Conservation (phyloP, 2,329 filamentous ascomycete species). For the Metarhizium anisopliae region DNA sequence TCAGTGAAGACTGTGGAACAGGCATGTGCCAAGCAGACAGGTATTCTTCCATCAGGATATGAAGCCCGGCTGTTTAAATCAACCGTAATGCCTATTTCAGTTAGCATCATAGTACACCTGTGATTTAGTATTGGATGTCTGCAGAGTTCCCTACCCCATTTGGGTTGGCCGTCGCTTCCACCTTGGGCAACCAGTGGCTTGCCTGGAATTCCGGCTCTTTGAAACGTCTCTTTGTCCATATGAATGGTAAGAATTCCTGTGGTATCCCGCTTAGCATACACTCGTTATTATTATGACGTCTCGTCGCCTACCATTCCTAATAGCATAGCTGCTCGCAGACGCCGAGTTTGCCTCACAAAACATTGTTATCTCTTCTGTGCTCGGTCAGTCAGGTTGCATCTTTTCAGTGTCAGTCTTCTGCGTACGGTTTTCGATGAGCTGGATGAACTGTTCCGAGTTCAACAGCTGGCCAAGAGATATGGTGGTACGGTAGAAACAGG, state of each 20-base stretch:
- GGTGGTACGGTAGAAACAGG: conserved; percentile 57
- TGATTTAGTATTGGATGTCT: conserved; percentile 1
- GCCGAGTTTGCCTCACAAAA: conserved; percentile 68
- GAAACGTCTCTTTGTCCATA: conserved; percentile 73
- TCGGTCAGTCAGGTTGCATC: not conserved
- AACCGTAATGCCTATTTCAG: conserved; percentile 58
- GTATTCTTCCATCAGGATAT: conserved; percentile 25
- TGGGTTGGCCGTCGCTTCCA: not conserved
- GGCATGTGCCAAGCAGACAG: conserved; percentile 51
- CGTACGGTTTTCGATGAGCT: conserved; percentile 72
- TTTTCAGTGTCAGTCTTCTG: not conserved
- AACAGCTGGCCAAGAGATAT: conserved; percentile 67
- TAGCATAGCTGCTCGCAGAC: conserved; percentile 61
- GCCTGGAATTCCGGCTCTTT: conserved; percentile 72
- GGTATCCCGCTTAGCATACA: not conserved
- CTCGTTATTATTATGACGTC: not conserved
- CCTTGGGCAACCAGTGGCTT: conserved; percentile 51
- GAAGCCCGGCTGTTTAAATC: conserved; percentile 69
- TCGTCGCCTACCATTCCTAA: conserved; percentile 52
- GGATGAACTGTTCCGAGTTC: conserved; percentile 67
- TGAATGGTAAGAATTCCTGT: conserved; percentile 65
- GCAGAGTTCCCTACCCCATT: not conserved
- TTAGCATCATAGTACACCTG: not conserved
- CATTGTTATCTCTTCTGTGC: conserved; percentile 67
- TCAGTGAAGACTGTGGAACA: conserved; percentile 66